Base-by-base conservation (phyloP, 768 basidiomycete genomes). In the Auricularia sp. region DNA sequence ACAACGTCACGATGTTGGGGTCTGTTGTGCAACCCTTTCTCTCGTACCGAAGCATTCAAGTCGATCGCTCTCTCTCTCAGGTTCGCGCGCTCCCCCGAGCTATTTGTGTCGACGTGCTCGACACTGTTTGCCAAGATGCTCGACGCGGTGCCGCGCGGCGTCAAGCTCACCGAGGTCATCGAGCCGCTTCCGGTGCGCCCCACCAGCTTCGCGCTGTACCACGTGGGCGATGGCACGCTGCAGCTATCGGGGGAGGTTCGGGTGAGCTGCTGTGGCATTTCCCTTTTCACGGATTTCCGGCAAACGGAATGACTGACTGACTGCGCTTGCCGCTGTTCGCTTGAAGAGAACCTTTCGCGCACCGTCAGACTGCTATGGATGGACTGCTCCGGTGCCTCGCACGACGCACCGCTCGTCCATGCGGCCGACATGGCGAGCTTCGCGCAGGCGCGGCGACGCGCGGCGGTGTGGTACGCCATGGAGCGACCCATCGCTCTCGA, bases 41-140 rank as follows among this genome's bases (percentile, higher is more conserved):
- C 29, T 29, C 29, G 29, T 29, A 29, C 29, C 29, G 29, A 29
- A 29, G 29, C 29, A 29, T 29, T 29, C 29, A 29, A 29, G 29
- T 29, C 29, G 29, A 29, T 54, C 3, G 53, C n/a, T 36, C 2
- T 67, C 54, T 64, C 18, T 43, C 43, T 33, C 2, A 43, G 62
- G 23, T 42, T 64, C 36, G 70, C 56, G 4, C 70, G 76, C 42
- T 33, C 23, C 4, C 63, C 74, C 2, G 70, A 72, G 21, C 67
- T 73, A 18, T 82, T 79, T 68, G 66, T 71, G 59, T 73, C 71
- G 23, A 72, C 76, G 39, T 83, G 82, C 70, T 70, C 74, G 58
- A 69, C 64, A 42, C 69, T 82, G 1, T 67, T 83, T 47, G 71
- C 73, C 59, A 76, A 78, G 44, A 82, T 83, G 82, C 65, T 83